Base-by-base conservation (phyloP, 2,329 filamentous ascomycete species). In the Colletotrichum sp. region DNA sequence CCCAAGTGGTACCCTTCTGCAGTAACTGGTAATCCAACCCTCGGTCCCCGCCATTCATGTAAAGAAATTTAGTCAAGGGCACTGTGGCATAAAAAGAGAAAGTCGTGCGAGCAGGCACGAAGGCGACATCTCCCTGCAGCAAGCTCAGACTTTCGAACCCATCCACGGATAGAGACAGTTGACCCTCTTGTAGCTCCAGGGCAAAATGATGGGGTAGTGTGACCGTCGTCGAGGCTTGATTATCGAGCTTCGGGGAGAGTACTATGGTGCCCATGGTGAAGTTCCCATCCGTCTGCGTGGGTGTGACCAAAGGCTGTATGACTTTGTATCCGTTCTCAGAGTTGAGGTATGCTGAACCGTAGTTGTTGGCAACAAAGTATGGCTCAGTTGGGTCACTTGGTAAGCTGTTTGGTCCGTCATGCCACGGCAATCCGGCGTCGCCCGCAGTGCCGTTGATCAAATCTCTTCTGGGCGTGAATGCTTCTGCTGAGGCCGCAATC, bases 221-320 rank as follows among this genome's bases (percentile, higher is more conserved):
- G 2, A 21, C 52, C 13, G 34, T 57, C 6, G 57, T 65, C 3
- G 9, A 3, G 18, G 57, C 63, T 21, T 71, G 26, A 57, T 34
- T 63, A 21, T 75, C 57, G 2, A 77, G 74, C 36, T 66, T 75
- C 6, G 69, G 69, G 7, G 57, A 63, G 44, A 88, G 77, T 6
- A 84, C 85, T 57, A 89, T 85, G 1, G 86, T 88, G 1, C 86
- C 85, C n/a, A 88, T 77, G 13, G 87, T 87, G 78, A 87, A 88
- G 73, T 85, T 86, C 2, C 79, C 81, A 6, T 83, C 84, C 12
- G 85, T 84, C 78, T 87, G 84, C 9, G 78, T 76, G 3, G 82
- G 79, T 2, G 86, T 86, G 21, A 88, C 83, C 34, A 88, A 83
- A 3, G 87, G 86, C 77, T 86, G 84, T 2, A 89, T 80, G 69